Conservation (phyloP, 2,329 filamentous ascomycete genomes). For the Ophiocordyceps camponoti-leonardi region DNA sequence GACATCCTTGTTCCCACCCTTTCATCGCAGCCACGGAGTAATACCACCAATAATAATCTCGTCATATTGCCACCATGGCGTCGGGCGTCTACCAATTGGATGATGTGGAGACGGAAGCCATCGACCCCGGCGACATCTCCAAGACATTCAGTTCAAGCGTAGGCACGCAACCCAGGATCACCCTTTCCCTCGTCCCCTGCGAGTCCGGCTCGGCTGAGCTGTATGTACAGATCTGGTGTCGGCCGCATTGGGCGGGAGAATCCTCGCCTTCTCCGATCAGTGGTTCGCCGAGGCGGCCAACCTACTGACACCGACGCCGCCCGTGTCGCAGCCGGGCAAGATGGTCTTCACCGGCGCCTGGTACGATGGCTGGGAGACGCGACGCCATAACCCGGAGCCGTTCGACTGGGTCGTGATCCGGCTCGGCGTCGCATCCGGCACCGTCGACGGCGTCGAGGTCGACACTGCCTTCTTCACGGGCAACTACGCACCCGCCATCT, state of each 20-base stretch:
- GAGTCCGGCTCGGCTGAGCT: not conserved
- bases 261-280: constrained; percentile 49
- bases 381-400: constrained; percentile 43
- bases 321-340: constrained; percentile 45
- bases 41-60: no score
- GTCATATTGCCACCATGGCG: constrained; percentile 14
- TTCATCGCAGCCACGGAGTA: no score
- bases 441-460: constrained; percentile 57
- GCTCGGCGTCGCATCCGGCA: constrained; percentile 53
- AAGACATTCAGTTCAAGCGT: constrained; percentile 44
- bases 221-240: constrained; percentile 37
- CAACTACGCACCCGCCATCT: constrained; percentile 66
- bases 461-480: constrained; percentile 71
- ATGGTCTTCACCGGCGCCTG: constrained; percentile 54
- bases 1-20: no score
- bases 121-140: constrained; percentile 40
- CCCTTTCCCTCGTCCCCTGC: not conserved
- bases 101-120: constrained; percentile 27
- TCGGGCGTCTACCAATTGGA: constrained; percentile 39
- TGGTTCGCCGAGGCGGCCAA: constrained; percentile 52
- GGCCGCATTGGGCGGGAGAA: constrained; percentile 40
- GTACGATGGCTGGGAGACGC: constrained; percentile 57
- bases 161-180: constrained; percentile 23
- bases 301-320: constrained; percentile 44
- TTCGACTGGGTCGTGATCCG: constrained; percentile 53